phyloP scores from a whole-genome alignment of 495 filamentous ascomycete species.

The Cercophora sp. region DNA sequence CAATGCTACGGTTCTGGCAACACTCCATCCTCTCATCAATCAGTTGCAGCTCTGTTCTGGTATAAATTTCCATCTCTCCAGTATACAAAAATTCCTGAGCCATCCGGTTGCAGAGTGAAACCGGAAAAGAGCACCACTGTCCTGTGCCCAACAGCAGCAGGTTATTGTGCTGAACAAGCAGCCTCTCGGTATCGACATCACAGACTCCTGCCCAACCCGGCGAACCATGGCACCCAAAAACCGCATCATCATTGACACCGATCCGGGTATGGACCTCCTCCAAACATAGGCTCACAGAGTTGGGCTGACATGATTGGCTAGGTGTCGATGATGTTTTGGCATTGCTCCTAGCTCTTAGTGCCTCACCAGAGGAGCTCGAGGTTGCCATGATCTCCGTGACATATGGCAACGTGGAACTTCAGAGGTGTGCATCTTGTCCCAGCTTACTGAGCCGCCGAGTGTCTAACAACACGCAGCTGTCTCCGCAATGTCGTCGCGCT shows the following conservation, averaged over 20 bases:
- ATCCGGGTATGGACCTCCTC: conserved; percentile 54
- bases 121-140: no score
- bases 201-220: no score
- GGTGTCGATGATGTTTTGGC: conserved; percentile 93
- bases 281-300: neutral
- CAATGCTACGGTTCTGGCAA: no score
- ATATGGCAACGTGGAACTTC: conserved; percentile 85
- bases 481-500: conserved; percentile 85
- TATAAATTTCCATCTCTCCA: no score
- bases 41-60: no score
- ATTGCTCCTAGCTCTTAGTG: conserved; percentile 74
- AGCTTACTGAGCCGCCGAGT: no score
- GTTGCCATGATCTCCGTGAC: conserved; percentile 85
- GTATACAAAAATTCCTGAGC: no score
- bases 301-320: conserved; percentile 25
- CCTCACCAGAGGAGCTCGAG: conserved; percentile 80
- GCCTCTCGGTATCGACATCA: no score
- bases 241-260: conserved; percentile 90
- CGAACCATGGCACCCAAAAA: conserved; percentile 58
- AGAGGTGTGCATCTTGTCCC: conserved; percentile 58
- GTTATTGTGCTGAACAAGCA: no score
- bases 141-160: no score
- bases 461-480: conserved; percentile 68
- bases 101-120: no score
- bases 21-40: no score